phyloP scores from a whole-genome alignment of 176 grass and related monocot species.

The Saccharum officinarum region DNA sequence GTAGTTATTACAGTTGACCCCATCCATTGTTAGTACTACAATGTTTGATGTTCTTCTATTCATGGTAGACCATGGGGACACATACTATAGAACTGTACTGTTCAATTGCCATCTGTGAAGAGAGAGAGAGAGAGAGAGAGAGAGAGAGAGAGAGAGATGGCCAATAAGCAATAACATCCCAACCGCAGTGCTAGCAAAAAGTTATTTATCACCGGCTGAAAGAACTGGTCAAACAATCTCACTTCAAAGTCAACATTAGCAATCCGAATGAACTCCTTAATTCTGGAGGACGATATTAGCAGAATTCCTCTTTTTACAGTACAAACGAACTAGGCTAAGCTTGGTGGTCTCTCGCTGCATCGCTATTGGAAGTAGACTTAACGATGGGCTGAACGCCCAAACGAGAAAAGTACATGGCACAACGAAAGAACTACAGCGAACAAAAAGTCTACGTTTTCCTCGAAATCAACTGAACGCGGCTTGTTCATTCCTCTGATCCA shows the following conservation, averaged over 20 bases:
- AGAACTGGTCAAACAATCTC: conserved; percentile 19
- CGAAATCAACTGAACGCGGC: background rate
- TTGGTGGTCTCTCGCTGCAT: background rate
- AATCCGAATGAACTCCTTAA: background rate
- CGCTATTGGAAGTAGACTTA: background rate
- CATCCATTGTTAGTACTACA: background rate
- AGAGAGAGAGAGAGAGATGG: too few species aligned
- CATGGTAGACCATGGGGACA: background rate
- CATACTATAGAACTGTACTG: background rate
- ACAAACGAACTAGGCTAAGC: background rate
- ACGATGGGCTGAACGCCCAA: background rate
- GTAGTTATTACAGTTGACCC: background rate
- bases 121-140: too few species aligned
- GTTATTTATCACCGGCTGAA: background rate
- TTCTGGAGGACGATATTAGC: background rate
- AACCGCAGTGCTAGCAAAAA: background rate
- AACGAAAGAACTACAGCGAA: background rate
- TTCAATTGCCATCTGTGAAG: background rate
- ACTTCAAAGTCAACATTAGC: conserved; percentile 17
- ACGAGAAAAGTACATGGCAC: background rate
- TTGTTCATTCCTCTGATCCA: background rate
- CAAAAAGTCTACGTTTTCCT: background rate
- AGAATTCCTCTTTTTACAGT: background rate
- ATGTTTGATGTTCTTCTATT: background rate
- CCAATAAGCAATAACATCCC: background rate